These are phyloP conservation scores for Starmerella cellae DNA, from an alignment of 805 yeast genomes.

Conservation along the genomic window DNA sequence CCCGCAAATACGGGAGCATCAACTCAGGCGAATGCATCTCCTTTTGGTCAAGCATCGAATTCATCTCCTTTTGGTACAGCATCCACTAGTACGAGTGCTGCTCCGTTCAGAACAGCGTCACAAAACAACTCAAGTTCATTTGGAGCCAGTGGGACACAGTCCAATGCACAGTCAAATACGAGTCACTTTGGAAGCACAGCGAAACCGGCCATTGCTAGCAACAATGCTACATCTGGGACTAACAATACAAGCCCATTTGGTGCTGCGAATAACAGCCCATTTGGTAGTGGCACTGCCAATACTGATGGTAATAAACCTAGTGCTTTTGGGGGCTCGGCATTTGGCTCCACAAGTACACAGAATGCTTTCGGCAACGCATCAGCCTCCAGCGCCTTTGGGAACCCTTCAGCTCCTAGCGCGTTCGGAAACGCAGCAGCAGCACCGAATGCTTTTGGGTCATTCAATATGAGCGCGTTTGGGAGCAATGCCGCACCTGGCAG, in stretches of 20 bases:
- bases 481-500: neutral
- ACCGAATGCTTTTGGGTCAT: too few species aligned
- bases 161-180: neutral
- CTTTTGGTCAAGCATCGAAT: constrained; percentile 5
- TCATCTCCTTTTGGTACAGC: constrained; percentile 1
- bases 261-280: neutral
- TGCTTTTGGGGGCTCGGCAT: constrained; percentile 3
- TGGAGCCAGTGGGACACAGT: neutral
- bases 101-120: neutral
- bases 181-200: neutral
- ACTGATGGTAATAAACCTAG: neutral
- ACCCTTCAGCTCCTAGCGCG: constrained; percentile 2
- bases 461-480: constrained; percentile 5
- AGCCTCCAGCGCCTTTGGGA: neutral
- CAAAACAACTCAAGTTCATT: neutral
- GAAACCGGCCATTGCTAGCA: too few species aligned
- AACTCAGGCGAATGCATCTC: neutral
- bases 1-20: neutral
- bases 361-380: constrained; percentile 1
- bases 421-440: constrained; percentile 1
- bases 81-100: neutral
- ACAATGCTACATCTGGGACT: neutral
- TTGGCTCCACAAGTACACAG: neutral
- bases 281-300: neutral
- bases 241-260: neutral